Evolutionary conservation across 768 basidiomycete genomes (phyloP).

Genomic region (Tricholoma furcatifolium): DNA sequence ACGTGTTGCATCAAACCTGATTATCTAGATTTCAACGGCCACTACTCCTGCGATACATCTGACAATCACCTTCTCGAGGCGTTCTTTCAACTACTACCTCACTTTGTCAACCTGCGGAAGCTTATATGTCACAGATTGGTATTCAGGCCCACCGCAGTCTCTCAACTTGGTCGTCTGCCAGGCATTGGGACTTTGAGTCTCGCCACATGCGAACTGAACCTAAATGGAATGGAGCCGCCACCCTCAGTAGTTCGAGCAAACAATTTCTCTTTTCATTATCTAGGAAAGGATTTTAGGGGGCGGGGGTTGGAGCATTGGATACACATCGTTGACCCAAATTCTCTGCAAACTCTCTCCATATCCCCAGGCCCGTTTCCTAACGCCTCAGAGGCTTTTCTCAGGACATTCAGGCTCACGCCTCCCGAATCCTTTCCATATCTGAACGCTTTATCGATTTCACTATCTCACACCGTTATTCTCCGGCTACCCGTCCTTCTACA

Average conservation of each 20-base stretch:
- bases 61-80: not conserved
- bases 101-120: not conserved
- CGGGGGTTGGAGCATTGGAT: not conserved
- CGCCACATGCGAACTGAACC: not conserved
- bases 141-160: not conserved
- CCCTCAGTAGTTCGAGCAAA: not conserved
- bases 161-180: not conserved
- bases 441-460: not conserved
- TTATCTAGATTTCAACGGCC: too few species aligned
- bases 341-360: not conserved
- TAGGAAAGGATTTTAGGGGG: not conserved
- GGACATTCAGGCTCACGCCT: not conserved
- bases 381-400: not conserved
- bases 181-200: not conserved
- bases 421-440: not conserved
- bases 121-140: not conserved
- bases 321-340: not conserved
- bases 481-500: not conserved
- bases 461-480: not conserved
- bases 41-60: not conserved
- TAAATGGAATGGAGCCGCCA: not conserved
- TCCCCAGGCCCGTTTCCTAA: not conserved
- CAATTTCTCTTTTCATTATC: not conserved
- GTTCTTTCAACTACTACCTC: constrained; percentile 2
- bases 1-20: not conserved